These are phyloP conservation scores for Nitzschia inconspicua DNA, from an alignment of 108 stramenopile species.

Conservation along the genomic window DNA sequence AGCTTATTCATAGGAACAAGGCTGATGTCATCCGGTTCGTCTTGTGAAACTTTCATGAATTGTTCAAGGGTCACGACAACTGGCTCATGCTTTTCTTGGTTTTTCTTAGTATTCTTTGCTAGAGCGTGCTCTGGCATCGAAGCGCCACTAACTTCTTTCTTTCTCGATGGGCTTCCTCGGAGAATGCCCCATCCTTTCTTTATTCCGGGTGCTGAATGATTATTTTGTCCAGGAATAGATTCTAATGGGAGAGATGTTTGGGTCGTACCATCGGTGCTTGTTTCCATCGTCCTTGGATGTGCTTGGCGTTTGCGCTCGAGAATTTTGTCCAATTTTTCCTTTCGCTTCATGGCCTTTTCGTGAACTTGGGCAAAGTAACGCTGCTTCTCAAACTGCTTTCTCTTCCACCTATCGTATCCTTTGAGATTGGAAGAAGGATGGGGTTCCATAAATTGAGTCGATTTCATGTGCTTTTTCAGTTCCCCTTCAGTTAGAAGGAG, in stretches of 20 bases:
- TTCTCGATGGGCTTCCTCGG: background rate
- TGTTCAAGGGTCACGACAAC: background rate
- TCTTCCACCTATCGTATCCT: constrained; percentile 23
- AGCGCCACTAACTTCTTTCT: background rate
- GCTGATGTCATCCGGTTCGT: background rate
- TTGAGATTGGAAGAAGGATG: background rate
- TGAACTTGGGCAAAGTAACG: constrained; percentile 12
- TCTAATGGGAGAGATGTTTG: background rate
- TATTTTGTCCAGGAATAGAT: background rate
- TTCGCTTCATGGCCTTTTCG: background rate
- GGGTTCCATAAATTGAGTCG: background rate
- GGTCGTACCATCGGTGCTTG: background rate
- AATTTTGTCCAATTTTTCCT: background rate
- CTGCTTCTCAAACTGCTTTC: constrained; percentile 3
- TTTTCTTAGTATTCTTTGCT: background rate
- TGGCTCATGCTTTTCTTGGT: background rate
- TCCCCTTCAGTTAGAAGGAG: constrained; percentile 15
- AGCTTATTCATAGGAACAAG: background rate
- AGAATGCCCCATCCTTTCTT: background rate
- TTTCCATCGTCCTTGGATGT: too few species aligned
- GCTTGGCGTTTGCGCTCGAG: too few species aligned
- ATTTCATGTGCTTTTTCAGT: constrained; percentile 11
- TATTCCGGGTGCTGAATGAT: background rate
- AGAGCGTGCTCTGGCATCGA: background rate
- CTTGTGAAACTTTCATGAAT: constrained; percentile 7